phyloP scores from a whole-genome alignment of 495 filamentous ascomycete species.

The Parachaetomium inaequale region DNA sequence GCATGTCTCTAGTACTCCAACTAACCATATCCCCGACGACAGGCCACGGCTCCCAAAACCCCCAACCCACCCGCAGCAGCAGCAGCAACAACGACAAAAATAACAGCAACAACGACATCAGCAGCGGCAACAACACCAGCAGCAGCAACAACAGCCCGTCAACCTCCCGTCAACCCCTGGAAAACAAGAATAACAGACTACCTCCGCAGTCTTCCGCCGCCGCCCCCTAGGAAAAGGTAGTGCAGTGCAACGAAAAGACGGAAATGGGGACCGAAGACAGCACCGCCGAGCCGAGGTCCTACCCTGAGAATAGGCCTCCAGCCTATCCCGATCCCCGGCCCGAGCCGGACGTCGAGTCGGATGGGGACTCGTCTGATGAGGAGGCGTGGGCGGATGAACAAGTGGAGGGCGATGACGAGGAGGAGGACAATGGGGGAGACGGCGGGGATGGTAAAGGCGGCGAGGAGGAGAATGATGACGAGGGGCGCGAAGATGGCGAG shows the following conservation, averaged over 20 bases:
- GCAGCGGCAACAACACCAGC: too few species aligned
- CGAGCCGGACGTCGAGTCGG: neutral
- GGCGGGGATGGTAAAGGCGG: constrained; percentile 7
- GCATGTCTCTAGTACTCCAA: neutral
- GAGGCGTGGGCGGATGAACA: neutral
- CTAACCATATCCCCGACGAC: neutral
- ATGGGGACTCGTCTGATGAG: neutral
- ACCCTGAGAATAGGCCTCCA: neutral
- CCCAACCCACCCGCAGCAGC: neutral
- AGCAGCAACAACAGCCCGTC: too few species aligned
- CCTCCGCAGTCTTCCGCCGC: too few species aligned
- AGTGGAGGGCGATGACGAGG: neutral
- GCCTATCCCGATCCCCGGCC: neutral
- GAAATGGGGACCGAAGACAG: neutral
- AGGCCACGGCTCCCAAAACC: neutral
- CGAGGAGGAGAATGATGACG: neutral
- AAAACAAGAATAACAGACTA: too few species aligned
- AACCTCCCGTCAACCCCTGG: too few species aligned
- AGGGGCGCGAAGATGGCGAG: neutral
- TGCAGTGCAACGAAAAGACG: neutral
- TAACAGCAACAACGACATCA: too few species aligned
- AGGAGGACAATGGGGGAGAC: too few species aligned
- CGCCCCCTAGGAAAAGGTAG: neutral
- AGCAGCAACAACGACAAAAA: neutral
- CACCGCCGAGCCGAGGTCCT: neutral